phyloP scores from a whole-genome alignment of 768 basidiomycete species.

The Lentinus brumalis region DNA sequence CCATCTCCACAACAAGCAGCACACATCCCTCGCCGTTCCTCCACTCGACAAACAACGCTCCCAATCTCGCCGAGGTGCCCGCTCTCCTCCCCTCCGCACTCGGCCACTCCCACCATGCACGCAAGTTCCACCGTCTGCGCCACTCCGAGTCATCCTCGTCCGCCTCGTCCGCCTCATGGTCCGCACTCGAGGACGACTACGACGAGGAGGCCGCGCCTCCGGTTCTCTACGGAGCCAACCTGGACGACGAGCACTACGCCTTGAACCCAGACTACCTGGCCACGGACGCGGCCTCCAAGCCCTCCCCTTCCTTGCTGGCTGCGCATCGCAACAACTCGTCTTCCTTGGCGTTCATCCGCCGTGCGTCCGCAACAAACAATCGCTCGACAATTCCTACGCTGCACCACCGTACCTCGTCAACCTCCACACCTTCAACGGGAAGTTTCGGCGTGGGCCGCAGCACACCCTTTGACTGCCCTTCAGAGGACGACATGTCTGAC shows the following conservation, averaged over 20 bases:
- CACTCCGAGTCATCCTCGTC: constrained; percentile 66
- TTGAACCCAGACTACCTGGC: constrained; percentile 40
- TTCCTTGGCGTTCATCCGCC: constrained; percentile 64
- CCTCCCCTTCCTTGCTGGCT: constrained; percentile 33
- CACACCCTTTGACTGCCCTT: constrained; percentile 29
- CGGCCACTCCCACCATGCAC: constrained; percentile 48
- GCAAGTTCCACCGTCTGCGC: constrained; percentile 48
- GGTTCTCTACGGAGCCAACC: constrained; percentile 24
- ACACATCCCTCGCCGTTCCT: constrained; percentile 69
- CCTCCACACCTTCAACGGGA: constrained; percentile 33
- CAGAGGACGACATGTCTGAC: constrained; percentile 39
- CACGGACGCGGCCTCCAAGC: constrained; percentile 44
- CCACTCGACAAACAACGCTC: constrained; percentile 39
- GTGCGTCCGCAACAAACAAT: constrained; percentile 72
- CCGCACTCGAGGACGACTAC: constrained; percentile 65
- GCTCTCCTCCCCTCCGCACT: constrained; percentile 62
- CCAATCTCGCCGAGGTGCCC: constrained; percentile 59
- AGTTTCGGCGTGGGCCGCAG: constrained; percentile 27
- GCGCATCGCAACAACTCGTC: constrained; percentile 36
- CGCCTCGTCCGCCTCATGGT: constrained; percentile 66
- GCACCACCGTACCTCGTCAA: constrained; percentile 55
- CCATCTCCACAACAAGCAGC: constrained; percentile 67
- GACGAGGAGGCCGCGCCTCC: constrained; percentile 46
- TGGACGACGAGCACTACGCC: constrained; percentile 35
- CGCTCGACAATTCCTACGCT: constrained; percentile 59